Base-by-base conservation (phyloP, 192 early-diverging fungal genomes). In the Diversispora eburnea region DNA sequence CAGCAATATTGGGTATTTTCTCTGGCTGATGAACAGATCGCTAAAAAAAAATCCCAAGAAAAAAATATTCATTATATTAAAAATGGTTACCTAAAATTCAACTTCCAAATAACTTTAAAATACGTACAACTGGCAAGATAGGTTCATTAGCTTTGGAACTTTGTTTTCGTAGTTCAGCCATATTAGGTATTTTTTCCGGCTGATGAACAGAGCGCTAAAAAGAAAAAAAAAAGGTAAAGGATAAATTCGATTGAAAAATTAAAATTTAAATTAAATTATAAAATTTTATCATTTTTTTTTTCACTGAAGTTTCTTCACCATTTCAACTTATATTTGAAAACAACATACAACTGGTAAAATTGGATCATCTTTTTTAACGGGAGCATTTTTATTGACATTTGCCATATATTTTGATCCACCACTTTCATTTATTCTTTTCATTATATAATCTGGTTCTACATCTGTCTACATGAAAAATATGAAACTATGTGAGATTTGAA, bases 381-480 rank as follows among this genome's bases (percentile, higher is more conserved):
- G 17, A 55, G 8, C 12, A 54, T 67, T 61, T 86, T 87, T 75
- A 88, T 84, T 62, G 93, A 91, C 5, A 15, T 66, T 66, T 42
- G 91, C 83, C 69, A 92, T 92, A 79, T 98, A 98, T 70, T 96
- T 95, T 10, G 95, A 89, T 2, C 95, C 96, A 15, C 93, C 91
- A 48, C 89, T 89, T 68, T 93, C 91, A 19, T 84, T 77, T 20
- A 96, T 86, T 77, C 92, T 86, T 80, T 92, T 90, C 90, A 94
- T 92, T 74, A 98, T 96, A 67, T 86, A 83, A 9, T 77, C 80
- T 8, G 93, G 89, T n/a, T 89, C 87, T 9, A 97, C 89, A 75
- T 98, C 95, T 22, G 84, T 84, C 73, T 83, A 81, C 41, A 46
- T 17, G 48, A 22, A 3, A 17, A 5, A 58, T 10, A 58, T 10